phyloP scores from a whole-genome alignment of 2,329 filamentous ascomycete species.

The Neopestalotiopsis rosae region DNA sequence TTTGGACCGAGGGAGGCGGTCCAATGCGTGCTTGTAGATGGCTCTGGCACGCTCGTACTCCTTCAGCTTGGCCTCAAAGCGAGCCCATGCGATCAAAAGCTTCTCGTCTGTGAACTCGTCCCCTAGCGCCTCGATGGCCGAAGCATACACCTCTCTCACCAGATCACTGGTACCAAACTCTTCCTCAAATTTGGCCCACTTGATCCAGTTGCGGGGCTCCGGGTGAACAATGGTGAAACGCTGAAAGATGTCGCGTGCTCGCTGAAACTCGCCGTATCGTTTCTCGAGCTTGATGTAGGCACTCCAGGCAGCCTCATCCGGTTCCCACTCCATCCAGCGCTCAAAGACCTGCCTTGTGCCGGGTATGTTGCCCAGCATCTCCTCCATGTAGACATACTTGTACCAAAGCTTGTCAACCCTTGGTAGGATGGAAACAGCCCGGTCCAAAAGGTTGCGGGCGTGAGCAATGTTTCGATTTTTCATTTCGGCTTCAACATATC shows the following conservation, averaged over 20 bases:
- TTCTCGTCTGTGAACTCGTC: constrained; percentile 97
- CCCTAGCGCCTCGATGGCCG: constrained; percentile 85
- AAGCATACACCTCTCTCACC: constrained; percentile 89
- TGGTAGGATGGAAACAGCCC: constrained; percentile 90
- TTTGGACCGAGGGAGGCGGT: constrained; percentile 86
- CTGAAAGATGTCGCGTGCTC: constrained; percentile 88
- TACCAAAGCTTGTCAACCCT: constrained; percentile 98
- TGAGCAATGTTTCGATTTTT: constrained; percentile 95
- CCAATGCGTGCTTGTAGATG: constrained; percentile 96
- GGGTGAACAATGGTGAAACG: constrained; percentile 92
- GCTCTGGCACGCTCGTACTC: constrained; percentile 92
- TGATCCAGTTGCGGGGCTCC: constrained; percentile 96
- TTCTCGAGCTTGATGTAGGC: constrained; percentile 98
- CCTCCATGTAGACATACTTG: constrained; percentile 99
- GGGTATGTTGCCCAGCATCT: constrained; percentile 92
- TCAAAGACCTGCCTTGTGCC: constrained; percentile 95
- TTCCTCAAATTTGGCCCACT: constrained; percentile 97
- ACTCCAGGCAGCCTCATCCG: constrained; percentile 93
- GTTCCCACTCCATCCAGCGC: constrained; percentile 98
- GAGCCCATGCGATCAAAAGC: constrained; percentile 93
- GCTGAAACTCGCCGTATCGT: constrained; percentile 88
- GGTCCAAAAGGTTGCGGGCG: constrained; percentile 90
- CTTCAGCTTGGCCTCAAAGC: constrained; percentile 92
- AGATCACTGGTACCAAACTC: constrained; percentile 91
- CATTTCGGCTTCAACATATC: constrained; percentile 97